phyloP scores from a whole-genome alignment of 768 basidiomycete species.

The Tulasnella sp. region DNA sequence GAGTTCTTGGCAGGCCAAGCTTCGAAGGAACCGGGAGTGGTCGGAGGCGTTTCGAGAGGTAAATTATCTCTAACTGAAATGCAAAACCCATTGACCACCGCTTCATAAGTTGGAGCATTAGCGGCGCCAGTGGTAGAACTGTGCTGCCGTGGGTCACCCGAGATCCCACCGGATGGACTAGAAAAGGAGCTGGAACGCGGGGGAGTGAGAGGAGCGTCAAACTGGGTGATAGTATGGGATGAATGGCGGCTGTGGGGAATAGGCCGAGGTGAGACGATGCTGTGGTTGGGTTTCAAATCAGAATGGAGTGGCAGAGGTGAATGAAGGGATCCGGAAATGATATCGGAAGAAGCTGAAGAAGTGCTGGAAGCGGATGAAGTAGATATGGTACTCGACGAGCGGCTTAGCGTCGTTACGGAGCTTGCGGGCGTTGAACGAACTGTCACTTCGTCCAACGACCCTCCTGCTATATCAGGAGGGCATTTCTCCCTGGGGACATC shows the following conservation, averaged over 20 bases:
- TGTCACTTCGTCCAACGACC: constrained; percentile 95
- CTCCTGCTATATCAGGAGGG: constrained; percentile 68
- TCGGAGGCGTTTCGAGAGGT: constrained; percentile 53
- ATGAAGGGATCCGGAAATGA: neutral
- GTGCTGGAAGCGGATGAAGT: neutral
- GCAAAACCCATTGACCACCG: constrained; percentile 2
- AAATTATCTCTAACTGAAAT: constrained; percentile 18
- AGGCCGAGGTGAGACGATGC: constrained; percentile 3
- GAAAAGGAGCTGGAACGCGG: constrained; percentile 13
- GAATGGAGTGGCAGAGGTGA: neutral
- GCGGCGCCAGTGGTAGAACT: neutral
- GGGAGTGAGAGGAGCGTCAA: constrained; percentile 14
- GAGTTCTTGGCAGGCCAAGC: constrained; percentile 33
- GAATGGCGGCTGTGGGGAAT: neutral
- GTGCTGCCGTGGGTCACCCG: neutral
- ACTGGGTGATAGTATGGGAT: neutral
- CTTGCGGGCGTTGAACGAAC: constrained; percentile 49
- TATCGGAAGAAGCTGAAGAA: neutral
- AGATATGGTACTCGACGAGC: constrained; percentile 3
- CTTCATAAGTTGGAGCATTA: constrained; percentile 3
- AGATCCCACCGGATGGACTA: constrained; percentile 13
- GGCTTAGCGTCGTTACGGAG: neutral
- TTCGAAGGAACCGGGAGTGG: constrained; percentile 51
- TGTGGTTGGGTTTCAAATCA: neutral
- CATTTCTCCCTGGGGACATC: constrained; percentile 82